Conservation (phyloP, 108 stramenopile genomes). For the Skeletonema tropicum region DNA sequence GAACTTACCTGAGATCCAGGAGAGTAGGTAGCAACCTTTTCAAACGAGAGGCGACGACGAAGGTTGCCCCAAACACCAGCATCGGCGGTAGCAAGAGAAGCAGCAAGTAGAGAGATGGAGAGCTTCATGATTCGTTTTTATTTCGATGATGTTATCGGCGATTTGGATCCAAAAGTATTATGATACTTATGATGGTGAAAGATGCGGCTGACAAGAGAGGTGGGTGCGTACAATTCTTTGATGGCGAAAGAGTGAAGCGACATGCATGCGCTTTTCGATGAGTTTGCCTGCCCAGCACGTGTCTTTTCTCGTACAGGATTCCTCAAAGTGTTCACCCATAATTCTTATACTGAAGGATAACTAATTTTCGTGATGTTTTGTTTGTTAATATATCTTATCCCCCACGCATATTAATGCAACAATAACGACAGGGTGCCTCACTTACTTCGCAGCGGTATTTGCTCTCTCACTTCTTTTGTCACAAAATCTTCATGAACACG, state of each 20-base stretch:
- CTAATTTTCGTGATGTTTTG: too few relatives aligned
- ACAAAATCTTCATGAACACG: too few relatives aligned
- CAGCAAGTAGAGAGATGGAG: slow-evolving; percentile 6
- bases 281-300: not conserved
- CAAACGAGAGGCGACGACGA: slow-evolving; percentile 35
- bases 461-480: too few relatives aligned
- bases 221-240: not conserved
- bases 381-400: too few relatives aligned
- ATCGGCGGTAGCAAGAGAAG: not conserved
- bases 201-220: too few relatives aligned
- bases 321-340: too few relatives aligned
- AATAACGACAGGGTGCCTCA: too few relatives aligned
- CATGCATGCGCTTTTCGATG: not conserved
- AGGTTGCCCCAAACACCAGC: slow-evolving; percentile 19
- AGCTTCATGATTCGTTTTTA: slow-evolving; percentile 5
- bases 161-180: not conserved
- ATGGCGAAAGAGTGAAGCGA: not conserved
- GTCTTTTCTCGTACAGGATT: not conserved
- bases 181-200: too few relatives aligned
- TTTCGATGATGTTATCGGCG: not conserved
- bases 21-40: slow-evolving; percentile 66
- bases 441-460: too few relatives aligned
- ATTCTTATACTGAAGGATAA: too few relatives aligned
- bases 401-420: too few relatives aligned
- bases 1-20: slow-evolving; percentile 68